Base-by-base conservation (phyloP, 2,329 filamentous ascomycete genomes). In the Ascochyta pisi region DNA sequence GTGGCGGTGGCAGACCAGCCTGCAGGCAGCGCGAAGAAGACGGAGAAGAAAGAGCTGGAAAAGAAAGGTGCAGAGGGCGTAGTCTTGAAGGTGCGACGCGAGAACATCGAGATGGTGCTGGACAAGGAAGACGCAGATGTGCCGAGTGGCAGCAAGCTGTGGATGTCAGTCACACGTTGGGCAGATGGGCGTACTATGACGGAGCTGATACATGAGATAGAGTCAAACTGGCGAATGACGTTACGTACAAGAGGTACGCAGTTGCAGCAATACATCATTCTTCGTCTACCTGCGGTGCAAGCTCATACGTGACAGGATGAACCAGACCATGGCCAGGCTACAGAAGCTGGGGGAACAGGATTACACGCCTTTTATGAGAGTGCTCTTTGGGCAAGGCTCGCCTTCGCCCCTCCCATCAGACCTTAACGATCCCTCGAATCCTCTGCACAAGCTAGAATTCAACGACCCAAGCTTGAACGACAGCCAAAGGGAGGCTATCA, bases 1-100 rank as follows among this genome's bases (percentile, higher is more conserved):
- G 89, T 94, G 22, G 81, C 89, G 1, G 83, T 94, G 34, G 83
- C 87, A 41, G 90, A 92, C 75, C 89, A 93, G 80, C 87, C 89
- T 0, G 83, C 86, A 10, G 90, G 89, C 6, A 76, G 77, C 6
- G 89, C 88, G 41, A 89, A 85, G 79, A 92, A 89, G 81, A 83
- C 84, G 54, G 89, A 91, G 77, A 86, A 90, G 51, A 84, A 82
- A 62, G 89, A 90, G 50, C 77, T 90, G 57, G 88, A 90, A 79
- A 84, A 82, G 72, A 86, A 84, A 64, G 89, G 89, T 2, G 83
- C 81, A 1, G 82, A 86, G 45, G 91, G 90, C 3, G 91, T 95
- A 2, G 85, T 95, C 27, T 84, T 86, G 35, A 85, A 82, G 67
- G 83, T 89, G 12, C 81, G 82, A 56, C 83, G 81, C 62, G 81